Conservation (phyloP, 2,329 filamentous ascomycete species). For the Colletotrichum viniferum region DNA sequence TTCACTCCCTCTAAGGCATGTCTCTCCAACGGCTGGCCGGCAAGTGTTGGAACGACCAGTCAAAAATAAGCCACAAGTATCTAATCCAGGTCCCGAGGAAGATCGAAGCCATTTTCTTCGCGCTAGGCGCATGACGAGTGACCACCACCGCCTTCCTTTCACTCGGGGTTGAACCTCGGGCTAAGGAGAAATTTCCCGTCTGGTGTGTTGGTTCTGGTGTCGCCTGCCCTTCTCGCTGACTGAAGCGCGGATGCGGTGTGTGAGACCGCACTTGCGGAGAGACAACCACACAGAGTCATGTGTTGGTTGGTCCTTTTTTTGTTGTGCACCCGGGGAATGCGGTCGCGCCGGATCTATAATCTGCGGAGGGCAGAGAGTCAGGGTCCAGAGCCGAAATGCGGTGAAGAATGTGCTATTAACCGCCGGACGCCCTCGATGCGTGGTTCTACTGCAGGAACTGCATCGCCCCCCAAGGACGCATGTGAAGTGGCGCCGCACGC, state of each 20-base stretch:
- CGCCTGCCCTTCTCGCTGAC: not conserved
- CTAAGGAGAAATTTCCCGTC: not conserved
- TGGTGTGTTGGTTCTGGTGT: not conserved
- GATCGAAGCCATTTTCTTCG: not conserved
- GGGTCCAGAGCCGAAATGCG: conserved; percentile 6
- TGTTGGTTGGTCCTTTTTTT: not conserved
- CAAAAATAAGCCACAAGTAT: not conserved
- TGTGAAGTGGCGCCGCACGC: conserved; percentile 1
- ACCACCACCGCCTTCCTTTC: not conserved
- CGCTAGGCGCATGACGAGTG: not conserved
- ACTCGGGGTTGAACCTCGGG: not conserved
- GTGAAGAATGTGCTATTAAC: conserved; percentile 1
- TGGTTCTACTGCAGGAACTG: conserved; percentile 17
- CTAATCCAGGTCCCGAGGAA: not conserved
- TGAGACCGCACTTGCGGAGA: not conserved
- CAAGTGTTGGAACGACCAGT: not conserved
- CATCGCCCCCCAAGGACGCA: not conserved
- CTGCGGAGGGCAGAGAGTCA: not conserved
- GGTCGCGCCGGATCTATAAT: not conserved
- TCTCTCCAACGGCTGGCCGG: conserved; percentile 2
- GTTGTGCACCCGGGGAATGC: not conserved
- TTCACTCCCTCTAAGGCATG: not conserved
- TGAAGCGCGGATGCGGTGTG: not conserved
- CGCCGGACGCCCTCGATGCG: not conserved
- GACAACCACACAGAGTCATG: conserved; percentile 2